Conservation (phyloP, 176 grass and related monocot species). For the Triticum monococcum region DNA sequence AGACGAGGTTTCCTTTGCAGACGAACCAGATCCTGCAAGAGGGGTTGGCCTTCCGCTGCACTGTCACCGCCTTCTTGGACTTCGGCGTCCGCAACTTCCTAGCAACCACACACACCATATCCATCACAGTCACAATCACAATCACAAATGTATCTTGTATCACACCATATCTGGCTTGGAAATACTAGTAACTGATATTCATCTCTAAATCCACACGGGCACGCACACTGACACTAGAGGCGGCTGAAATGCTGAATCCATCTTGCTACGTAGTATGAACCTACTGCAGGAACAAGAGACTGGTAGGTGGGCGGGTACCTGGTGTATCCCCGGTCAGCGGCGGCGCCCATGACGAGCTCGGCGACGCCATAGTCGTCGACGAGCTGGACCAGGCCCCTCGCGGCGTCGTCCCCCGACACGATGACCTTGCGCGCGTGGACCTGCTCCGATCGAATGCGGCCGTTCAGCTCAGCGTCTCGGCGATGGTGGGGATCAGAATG, state of each 20-base stretch:
- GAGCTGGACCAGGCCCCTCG: slow-evolving; percentile 52
- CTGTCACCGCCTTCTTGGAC: not conserved
- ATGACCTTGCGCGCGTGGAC: slow-evolving; percentile 57
- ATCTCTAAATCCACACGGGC: not conserved
- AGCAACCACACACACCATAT: not conserved
- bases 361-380: slow-evolving; percentile 58
- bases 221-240: no score
- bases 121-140: not conserved
- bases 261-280: no score
- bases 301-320: slow-evolving; percentile 32
- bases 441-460: slow-evolving; percentile 4
- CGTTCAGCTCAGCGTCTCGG: not conserved
- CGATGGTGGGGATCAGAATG: not conserved
- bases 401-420: slow-evolving; percentile 45
- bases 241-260: no score
- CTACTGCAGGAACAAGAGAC: not conserved
- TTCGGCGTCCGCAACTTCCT: not conserved
- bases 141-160: no score
- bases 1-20: slow-evolving; percentile 10
- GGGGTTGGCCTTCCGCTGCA: not conserved
- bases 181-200: no score
- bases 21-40: not conserved
- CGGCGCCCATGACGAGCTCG: slow-evolving; percentile 88
- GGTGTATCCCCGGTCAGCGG: slow-evolving; percentile 59
- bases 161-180: no score